Evolutionary conservation across 306 rosid genomes (phyloP).

Genomic region (Luffa aegyptiaca): DNA sequence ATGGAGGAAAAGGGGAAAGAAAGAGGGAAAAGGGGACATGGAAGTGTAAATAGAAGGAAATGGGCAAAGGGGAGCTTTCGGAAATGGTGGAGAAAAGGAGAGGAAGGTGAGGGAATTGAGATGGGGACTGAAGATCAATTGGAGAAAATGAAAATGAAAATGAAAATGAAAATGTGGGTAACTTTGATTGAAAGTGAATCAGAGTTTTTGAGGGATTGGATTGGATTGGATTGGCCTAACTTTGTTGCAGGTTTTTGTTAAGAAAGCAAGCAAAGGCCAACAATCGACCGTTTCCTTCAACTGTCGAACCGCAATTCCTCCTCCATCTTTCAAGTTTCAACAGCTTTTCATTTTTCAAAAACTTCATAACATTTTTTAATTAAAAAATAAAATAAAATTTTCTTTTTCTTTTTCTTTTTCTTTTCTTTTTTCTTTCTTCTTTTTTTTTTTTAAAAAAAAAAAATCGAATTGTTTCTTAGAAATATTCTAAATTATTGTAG

Average conservation of each 20-base stretch:
- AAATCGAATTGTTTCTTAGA: no score
- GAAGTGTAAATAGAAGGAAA: conserved; percentile 10
- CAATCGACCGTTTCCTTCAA: conserved; percentile 54
- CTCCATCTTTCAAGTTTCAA: neutral
- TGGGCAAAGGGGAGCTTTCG: neutral
- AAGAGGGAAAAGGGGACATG: neutral
- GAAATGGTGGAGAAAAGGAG: conserved; percentile 43
- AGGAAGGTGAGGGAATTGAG: conserved; percentile 55
- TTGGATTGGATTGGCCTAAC: conserved; percentile 43
- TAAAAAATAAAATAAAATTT: no score
- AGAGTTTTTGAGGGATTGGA: conserved; percentile 32
- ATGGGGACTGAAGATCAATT: conserved; percentile 72
- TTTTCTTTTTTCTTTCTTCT: no score
- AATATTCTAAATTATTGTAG: no score
- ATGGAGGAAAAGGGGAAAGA: neutral
- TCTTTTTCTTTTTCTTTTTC: no score
- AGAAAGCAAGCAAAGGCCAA: conserved; percentile 37
- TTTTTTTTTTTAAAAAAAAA: no score
- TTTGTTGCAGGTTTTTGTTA: conserved; percentile 26
- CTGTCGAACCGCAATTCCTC: conserved; percentile 18
- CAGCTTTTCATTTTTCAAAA: neutral
- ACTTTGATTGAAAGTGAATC: conserved; percentile 63
- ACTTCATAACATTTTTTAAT: no score
- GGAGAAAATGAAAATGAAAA: neutral
- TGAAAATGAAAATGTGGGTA: conserved; percentile 4